These are phyloP conservation scores for Phyllostachys edulis DNA, from an alignment of 176 grass and related monocot genomes.

Conservation along the genomic window DNA sequence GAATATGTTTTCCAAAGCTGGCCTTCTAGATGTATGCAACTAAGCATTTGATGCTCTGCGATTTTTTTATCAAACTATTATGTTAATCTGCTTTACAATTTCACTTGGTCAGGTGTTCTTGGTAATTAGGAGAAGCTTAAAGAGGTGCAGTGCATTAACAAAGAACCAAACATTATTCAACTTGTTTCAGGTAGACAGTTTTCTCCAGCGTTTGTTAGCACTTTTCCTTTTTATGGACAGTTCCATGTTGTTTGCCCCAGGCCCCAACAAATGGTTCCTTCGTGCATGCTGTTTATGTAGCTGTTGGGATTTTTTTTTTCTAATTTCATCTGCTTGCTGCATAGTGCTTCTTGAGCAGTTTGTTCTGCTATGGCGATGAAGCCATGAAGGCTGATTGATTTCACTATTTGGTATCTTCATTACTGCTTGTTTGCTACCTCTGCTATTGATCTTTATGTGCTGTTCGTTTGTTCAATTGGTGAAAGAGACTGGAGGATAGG, in stretches of 20 bases:
- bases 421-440: background rate
- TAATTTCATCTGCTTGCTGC: background rate
- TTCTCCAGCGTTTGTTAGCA: background rate
- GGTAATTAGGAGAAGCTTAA: constrained; percentile 99
- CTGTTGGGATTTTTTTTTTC: background rate
- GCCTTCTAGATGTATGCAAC: constrained; percentile 5
- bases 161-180: constrained; percentile 95
- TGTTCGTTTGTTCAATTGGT: background rate
- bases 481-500: constrained; percentile 11
- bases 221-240: constrained; percentile 16
- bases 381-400: background rate
- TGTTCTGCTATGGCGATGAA: background rate
- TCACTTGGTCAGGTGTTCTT: constrained; percentile 75
- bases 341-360: constrained; percentile 11
- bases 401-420: background rate
- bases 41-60: background rate
- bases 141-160: constrained; percentile 92
- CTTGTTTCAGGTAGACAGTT: constrained; percentile 71
- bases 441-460: background rate
- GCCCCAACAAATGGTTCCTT: constrained; percentile 6
- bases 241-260: constrained; percentile 17
- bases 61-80: background rate
- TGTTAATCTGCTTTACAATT: constrained; percentile 29
- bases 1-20: constrained; percentile 2
- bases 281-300: constrained; percentile 10